A percentile compares a stretch with the other conserved stretches of the same genome.
Evolutionary conservation across 176 grass and related monocot genomes (phyloP).

Genomic region (Poa annua): DNA sequence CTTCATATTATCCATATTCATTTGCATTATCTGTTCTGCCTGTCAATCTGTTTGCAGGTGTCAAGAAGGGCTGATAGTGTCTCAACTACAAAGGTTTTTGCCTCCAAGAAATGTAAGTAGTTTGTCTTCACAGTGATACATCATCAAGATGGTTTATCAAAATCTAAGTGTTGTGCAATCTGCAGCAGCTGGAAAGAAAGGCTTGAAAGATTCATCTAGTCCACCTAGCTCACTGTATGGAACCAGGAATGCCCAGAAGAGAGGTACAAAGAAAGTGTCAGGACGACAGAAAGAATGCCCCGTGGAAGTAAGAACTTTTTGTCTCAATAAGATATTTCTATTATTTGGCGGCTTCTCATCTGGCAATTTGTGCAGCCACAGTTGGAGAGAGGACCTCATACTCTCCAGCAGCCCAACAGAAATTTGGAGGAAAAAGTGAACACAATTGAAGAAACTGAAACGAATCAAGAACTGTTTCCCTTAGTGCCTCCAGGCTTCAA

Average conservation of each 20-base stretch:
- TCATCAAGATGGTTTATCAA: constrained; percentile 16
- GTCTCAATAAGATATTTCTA: constrained; percentile 15
- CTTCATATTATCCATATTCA: constrained; percentile 28
- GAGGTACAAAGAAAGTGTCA: constrained; percentile 42
- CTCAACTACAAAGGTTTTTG: constrained; percentile 31
- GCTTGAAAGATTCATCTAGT: constrained; percentile 10
- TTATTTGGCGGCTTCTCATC: not conserved
- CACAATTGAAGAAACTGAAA: not conserved
- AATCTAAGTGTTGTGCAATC: constrained; percentile 40
- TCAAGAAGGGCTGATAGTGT: constrained; percentile 20
- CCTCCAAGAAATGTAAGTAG: constrained; percentile 53
- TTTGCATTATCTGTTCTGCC: constrained; percentile 17
- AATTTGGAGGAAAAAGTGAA: constrained; percentile 33
- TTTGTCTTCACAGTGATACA: constrained; percentile 1
- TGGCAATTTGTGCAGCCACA: constrained; percentile 18
- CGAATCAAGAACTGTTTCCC: constrained; percentile 24
- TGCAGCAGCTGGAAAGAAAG: constrained; percentile 45
- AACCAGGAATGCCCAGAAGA: constrained; percentile 18
- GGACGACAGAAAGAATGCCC: constrained; percentile 9
- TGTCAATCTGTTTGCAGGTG: constrained; percentile 44
- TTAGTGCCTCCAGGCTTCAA: constrained; percentile 30
- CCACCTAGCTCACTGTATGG: constrained; percentile 1
- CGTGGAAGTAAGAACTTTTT: constrained; percentile 32
- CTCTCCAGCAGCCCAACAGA: not conserved
- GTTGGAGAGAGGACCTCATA: not conserved